These are phyloP conservation scores for barley (Hordeum vulgare) DNA, from an alignment of 176 grass and related monocot species.

Conservation along the genomic window DNA sequence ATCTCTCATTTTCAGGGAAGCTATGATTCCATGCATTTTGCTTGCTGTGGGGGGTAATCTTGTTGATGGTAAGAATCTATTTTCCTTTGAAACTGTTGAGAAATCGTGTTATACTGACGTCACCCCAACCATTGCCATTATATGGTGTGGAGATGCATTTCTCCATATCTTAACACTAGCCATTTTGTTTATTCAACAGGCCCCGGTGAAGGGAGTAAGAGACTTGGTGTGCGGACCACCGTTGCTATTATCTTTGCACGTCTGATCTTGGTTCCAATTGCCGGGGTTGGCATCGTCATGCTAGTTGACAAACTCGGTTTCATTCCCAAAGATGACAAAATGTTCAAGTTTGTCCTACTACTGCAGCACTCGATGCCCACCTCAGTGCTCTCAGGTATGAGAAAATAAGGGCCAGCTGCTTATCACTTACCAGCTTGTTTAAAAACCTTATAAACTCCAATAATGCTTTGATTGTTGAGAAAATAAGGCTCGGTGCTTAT, in stretches of 20 bases:
- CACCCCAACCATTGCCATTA: background rate
- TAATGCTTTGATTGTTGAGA: background rate
- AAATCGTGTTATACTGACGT: background rate
- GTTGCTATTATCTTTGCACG: conserved; percentile 86
- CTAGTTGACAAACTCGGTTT: conserved; percentile 90
- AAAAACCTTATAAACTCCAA: background rate
- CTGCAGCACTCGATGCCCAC: conserved; percentile 98
- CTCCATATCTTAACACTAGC: background rate
- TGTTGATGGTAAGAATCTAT: conserved; percentile 75
- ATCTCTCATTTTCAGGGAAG: conserved; percentile 48
- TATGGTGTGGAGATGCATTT: background rate
- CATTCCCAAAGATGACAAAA: conserved; percentile 82
- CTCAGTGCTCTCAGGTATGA: conserved; percentile 90
- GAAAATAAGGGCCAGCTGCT: background rate
- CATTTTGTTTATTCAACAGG: conserved; percentile 47
- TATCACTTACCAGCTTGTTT: background rate
- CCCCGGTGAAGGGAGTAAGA: conserved; percentile 94
- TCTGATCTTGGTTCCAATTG: conserved; percentile 74
- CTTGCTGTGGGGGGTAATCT: conserved; percentile 99
- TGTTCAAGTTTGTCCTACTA: conserved; percentile 97
- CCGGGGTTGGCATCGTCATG: conserved; percentile 66
- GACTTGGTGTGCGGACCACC: conserved; percentile 75
- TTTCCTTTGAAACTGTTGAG: background rate
- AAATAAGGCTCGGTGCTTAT: background rate
- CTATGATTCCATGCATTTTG: conserved; percentile 99